Evolutionary conservation across 2,329 filamentous ascomycete species (phyloP), one percentile per base, ranked within the genome.

Genomic region (Colletotrichum sp.): DNA sequence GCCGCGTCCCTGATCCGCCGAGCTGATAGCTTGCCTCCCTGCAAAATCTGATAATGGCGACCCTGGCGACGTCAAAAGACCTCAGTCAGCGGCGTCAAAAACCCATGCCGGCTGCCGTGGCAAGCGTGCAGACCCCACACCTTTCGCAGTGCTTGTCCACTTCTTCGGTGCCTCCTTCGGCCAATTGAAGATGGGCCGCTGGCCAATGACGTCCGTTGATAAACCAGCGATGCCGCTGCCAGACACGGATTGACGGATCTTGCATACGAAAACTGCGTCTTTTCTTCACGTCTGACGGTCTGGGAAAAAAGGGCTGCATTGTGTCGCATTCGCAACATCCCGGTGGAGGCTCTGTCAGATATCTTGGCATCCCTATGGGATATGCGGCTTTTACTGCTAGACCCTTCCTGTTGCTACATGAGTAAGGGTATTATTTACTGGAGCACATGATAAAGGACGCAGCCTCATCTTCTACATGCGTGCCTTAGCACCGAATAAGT

Each of bases 21-120:
- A 76, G 64, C 63, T 69, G 70, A 26, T 26, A 74, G 65, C 39
- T 76, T 24, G 28, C 64, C 49, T 52, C 66, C 59, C 57, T 69
- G 63, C 57, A 67, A 44, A 68, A 68, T 24, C 65, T 68, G 52
- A 44, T 24, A 28, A 30, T 64, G 52, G 26, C 44, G 57, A 49
- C 32, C 21, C 44, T 34, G 59, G 28, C 30, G 59, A 62, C 59
- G 30, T n/a, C 44, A 13, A 49, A 24, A 68, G 64, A 55, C 65
- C 70, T 76, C 74, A 76, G 70, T 76, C 59, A 76, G 74, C 74
- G 74, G 28, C 65, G 13, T 64, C 39, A 34, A 68, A 16, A 9
- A 18, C 52, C 28, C 74, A 32, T 73, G 71, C 44, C 49, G 65
- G 70, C 63, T 52, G 59, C 74, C 64, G 71, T 59, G 30, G 36